A percentile compares a stretch with the other conserved stretches of the same genome.
phyloP scores from a whole-genome alignment of 495 filamentous ascomycete species.

The Penicillium bovifimosum region DNA sequence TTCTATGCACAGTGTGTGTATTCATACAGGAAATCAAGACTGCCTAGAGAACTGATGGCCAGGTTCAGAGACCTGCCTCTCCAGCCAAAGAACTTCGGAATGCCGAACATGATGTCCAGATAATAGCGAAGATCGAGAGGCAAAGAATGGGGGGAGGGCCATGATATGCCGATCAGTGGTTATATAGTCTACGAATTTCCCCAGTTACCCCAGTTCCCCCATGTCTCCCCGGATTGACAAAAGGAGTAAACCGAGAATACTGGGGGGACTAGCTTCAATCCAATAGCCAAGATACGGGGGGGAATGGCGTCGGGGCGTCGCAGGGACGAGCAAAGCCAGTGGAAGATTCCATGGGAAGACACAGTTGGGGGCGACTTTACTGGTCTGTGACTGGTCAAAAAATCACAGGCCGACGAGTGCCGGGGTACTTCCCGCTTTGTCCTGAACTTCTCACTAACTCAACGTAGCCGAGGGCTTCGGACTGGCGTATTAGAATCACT shows the following conservation, averaged over 20 bases:
- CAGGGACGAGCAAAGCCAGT: slow-evolving; percentile 6
- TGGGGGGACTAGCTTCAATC: background rate
- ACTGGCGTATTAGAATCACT: slow-evolving; percentile 11
- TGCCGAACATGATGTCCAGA: slow-evolving; percentile 34
- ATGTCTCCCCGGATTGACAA: slow-evolving; percentile 13
- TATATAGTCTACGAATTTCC: slow-evolving; percentile 16
- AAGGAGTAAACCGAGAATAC: slow-evolving; percentile 22
- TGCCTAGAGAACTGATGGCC: slow-evolving; percentile 61
- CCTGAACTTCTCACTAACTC: background rate
- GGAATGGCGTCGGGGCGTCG: slow-evolving; percentile 12
- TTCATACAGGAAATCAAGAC: slow-evolving; percentile 57
- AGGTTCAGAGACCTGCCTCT: slow-evolving; percentile 58
- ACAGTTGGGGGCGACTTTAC: slow-evolving; percentile 12
- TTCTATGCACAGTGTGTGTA: background rate
- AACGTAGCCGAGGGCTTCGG: slow-evolving; percentile 1
- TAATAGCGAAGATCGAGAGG: slow-evolving; percentile 8
- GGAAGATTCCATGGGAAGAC: slow-evolving; percentile 6
- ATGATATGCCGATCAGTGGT: slow-evolving; percentile 8
- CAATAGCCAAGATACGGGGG: slow-evolving; percentile 22
- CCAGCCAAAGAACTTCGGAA: slow-evolving; percentile 54
- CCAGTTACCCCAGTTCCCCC: background rate
- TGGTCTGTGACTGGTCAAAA: slow-evolving; percentile 11
- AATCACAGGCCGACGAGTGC: background rate
- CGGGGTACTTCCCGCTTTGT: background rate
- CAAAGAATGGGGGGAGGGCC: background rate